phyloP scores from a whole-genome alignment of 2,329 filamentous ascomycete species.

The Pseudogymnoascus sp. region DNA sequence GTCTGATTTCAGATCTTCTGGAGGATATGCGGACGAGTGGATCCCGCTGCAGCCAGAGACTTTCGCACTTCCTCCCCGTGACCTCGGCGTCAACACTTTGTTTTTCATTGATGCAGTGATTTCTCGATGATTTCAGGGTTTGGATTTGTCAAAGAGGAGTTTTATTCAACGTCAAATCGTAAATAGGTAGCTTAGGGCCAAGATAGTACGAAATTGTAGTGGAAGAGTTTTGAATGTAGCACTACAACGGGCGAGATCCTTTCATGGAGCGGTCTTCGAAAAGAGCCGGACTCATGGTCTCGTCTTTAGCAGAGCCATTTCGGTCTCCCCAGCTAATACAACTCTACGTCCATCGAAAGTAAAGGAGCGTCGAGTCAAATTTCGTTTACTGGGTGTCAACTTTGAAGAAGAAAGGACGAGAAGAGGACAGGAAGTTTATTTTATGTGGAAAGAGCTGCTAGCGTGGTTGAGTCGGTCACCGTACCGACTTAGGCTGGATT shows the following conservation, averaged over 20 bases:
- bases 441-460: conserved; percentile 16
- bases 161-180: not conserved
- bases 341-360: conserved; percentile 44
- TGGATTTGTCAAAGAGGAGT: conserved; percentile 2
- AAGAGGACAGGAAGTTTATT: conserved; percentile 16
- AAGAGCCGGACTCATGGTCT: conserved; percentile 26
- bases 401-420: conserved; percentile 40
- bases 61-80: conserved; percentile 2
- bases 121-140: not conserved
- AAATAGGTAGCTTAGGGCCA: conserved; percentile 8
- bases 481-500: conserved; percentile 21
- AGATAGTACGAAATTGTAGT: conserved; percentile 3
- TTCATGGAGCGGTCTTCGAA: conserved; percentile 20
- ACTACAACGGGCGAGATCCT: conserved; percentile 28
- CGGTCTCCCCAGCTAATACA: conserved; percentile 45
- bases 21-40: conserved; percentile 22
- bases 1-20: conserved; percentile 17
- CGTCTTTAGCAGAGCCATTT: conserved; percentile 31
- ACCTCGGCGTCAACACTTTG: not conserved
- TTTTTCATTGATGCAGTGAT: not conserved
- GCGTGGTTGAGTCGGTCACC: conserved; percentile 18
- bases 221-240: conserved; percentile 17
- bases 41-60: not conserved
- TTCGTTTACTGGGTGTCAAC: conserved; percentile 47
- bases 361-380: conserved; percentile 49